Evolutionary conservation across 139 green algal genomes (phyloP).

Genomic region (Dunaliella primolecta): DNA sequence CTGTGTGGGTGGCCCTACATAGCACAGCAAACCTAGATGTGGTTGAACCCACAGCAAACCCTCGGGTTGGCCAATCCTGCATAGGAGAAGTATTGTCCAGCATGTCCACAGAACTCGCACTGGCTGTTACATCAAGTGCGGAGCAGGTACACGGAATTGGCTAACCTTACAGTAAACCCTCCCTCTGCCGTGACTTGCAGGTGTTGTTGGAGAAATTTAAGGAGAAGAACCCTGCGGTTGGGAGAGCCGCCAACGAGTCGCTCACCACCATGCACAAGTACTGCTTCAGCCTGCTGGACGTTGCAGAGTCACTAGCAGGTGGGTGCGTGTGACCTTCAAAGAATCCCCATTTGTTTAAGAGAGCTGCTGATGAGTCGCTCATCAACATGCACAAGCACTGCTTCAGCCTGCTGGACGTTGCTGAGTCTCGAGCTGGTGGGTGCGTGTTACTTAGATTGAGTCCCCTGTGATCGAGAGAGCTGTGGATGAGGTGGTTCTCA

Average conservation of each 20-base stretch:
- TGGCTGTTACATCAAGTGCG: too few species aligned
- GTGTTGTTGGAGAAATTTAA: conserved; percentile 83
- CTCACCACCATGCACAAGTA: conserved; percentile 64
- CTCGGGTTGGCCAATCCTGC: too few species aligned
- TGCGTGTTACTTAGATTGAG: conserved; percentile 72
- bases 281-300: conserved; percentile 68
- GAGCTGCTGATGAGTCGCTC: conserved; percentile 59
- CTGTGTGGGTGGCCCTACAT: too few species aligned
- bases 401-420: conserved; percentile 65
- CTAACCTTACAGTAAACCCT: too few species aligned
- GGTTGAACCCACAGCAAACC: too few species aligned
- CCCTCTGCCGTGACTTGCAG: too few species aligned
- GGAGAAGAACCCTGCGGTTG: conserved; percentile 84
- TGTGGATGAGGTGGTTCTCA: conserved; percentile 58
- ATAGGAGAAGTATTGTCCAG: too few species aligned
- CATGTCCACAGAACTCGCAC: too few species aligned
- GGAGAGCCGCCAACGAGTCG: conserved; percentile 50
- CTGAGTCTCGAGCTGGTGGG: conserved; percentile 48
- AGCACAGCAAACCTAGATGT: too few species aligned
- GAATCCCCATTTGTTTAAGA: conserved; percentile 75
- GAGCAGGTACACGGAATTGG: too few species aligned
- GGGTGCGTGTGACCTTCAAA: conserved; percentile 42
- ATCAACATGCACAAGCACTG: conserved; percentile 65
- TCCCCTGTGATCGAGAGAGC: conserved; percentile 65
- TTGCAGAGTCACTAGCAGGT: conserved; percentile 58